Conservation (phyloP, 805 yeast genomes). For the Ogataea pignaliae region DNA sequence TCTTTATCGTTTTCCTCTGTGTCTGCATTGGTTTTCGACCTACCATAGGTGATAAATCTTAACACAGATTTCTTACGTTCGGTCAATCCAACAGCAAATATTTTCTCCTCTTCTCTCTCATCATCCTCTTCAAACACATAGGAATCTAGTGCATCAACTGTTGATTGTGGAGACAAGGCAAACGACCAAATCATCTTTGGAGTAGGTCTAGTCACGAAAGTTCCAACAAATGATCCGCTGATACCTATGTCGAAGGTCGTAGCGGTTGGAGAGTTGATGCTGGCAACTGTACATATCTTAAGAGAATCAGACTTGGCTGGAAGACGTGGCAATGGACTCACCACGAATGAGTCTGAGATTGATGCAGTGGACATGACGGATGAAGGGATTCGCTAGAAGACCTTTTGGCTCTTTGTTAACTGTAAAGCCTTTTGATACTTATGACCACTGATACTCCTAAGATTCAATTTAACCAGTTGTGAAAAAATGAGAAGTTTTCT, state of each 20-base stretch:
- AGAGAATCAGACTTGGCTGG: conserved; percentile 20
- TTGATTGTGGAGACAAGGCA: conserved; percentile 45
- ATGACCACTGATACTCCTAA: too few relatives aligned
- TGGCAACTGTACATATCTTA: conserved; percentile 24
- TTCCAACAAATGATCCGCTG: conserved; percentile 48
- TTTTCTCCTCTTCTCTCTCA: conserved; percentile 15
- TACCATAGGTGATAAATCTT: conserved; percentile 25
- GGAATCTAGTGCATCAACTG: conserved; percentile 40
- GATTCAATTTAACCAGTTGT: too few relatives aligned
- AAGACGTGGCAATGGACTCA: conserved; percentile 30
- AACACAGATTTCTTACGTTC: conserved; percentile 32
- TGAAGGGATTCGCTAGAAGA: too few relatives aligned
- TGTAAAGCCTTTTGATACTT: too few relatives aligned
- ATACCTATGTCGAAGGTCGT: conserved; percentile 46
- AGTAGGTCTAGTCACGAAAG: conserved; percentile 48
- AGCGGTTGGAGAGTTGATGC: conserved; percentile 25
- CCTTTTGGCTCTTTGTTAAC: too few relatives aligned
- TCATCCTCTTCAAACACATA: conserved; percentile 17
- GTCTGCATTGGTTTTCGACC: conserved; percentile 20
- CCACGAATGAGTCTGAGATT: conserved; percentile 29
- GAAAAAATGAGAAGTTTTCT: too few relatives aligned
- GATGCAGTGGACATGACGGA: conserved; percentile 12
- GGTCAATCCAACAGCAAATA: conserved; percentile 31
- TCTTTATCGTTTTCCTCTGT: conserved; percentile 26
- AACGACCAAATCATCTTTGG: conserved; percentile 56